Base-by-base conservation (phyloP, 345 rosid species). In the Tarenaya hassleriana region DNA sequence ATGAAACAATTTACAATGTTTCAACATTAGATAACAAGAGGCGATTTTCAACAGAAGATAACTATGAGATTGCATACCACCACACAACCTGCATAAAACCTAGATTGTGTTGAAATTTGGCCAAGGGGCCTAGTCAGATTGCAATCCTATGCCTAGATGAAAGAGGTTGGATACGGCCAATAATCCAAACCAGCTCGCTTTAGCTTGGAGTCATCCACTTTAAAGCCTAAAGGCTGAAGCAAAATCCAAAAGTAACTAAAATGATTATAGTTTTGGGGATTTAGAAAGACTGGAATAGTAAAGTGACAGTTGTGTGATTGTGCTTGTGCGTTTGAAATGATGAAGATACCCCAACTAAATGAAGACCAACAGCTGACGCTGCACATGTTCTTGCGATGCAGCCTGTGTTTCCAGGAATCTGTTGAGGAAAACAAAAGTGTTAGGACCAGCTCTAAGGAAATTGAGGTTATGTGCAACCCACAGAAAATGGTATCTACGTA, bases 351-450 rank as follows among this genome's bases (percentile, higher is more conserved):
- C 80, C 92, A 43, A 87, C 95, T 52, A 91, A 77, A 77, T 91
- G 98, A 39, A 87, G 78, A 20, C 87, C 89, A 55, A 79, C 85
- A 32, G 92, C 81, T 24, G 98, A 75, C 7, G 95, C 96, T 1
- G 96, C 98, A 68, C 96, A 87, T 54, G 96, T 91, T 76, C 96
- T 87, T 14, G 95, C 98, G 62, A 87, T 91, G 87, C 96, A 84
- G 57, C 98, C 98, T 29, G 89, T 81, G 55, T 87, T 91, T 42
- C 98, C 98, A 55, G 96, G 96, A 69, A 87, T 91, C 96, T 91
- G 83, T 62, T 63, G 62, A 70, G 69, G 45, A 73, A 59, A 67
- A 44, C 38, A 61, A 12, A 66, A 67, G 69, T 55, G 65, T 67
- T 56, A 65, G 64, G 59, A 40, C 18, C 62, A 68, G 63, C 43